Evolutionary conservation across 352 stramenopile genomes (phyloP), one percentile per base, ranked within the genome.

Genomic region (Globisporangium rhizosaccharum): DNA sequence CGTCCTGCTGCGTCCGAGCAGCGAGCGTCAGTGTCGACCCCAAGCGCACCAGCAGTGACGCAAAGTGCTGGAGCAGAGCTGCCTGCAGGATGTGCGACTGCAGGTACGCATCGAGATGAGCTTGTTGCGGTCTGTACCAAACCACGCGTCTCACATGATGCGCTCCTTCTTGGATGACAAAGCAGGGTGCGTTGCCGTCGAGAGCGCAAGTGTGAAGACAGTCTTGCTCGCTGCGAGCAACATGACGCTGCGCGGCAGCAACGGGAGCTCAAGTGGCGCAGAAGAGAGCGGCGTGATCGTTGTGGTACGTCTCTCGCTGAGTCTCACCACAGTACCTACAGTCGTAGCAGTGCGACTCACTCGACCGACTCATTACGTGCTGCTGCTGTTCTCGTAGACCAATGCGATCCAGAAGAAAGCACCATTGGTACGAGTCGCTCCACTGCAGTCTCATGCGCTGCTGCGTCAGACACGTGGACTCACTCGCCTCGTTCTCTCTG

Each of bases 181-280:
- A 28, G 36, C 45, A 58, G 52, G 45, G 15, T 64, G 58, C 44
- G 26, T 59, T 26, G 36, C 51, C 2, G 58, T 64, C 7, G 51
- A 55, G 44, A 64, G 58, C 51, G 37, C 58, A 15, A 58, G 37
- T n/a, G 51, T 51, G 30, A 57, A 59, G 30, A 28, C 58, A 23
- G 3, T 63, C 2, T 58, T 41, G 46, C 30, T 64, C 17, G 23
- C 42, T 30, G 41, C 15, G 20, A 50, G 26, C 5, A 55, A 52
- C 18, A 5, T 33, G 23, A 58, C 51, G n/a, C 26, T 58, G 12
- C n/a, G 20, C 44, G 53, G 51, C 25, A 64, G 51, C 51, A 44
- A n/a, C 18, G 44, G 58, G 18, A 64, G 58, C 51, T 58, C 51
- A 18, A 58, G 51, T 18, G 37, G 17, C 47, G 51, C 58, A 14